Conservation (phyloP, 1,139 yeast species). For the Kurtzmaniella quercitrusa region DNA sequence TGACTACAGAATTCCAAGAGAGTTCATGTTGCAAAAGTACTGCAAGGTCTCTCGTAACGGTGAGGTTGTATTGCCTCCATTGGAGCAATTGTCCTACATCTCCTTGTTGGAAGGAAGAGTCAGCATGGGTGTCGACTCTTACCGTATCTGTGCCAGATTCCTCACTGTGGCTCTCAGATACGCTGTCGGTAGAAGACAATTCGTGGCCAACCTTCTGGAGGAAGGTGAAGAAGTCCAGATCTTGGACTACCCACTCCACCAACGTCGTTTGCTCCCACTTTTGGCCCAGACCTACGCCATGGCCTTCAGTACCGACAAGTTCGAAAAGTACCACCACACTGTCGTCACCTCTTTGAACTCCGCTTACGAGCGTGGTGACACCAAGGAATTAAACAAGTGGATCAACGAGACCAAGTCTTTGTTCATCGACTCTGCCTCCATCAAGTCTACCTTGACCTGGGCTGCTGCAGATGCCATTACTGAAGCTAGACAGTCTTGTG, state of each 20-base stretch:
- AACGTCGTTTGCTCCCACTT: slow-evolving; percentile 26
- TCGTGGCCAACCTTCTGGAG: slow-evolving; percentile 13
- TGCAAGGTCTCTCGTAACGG: slow-evolving; percentile 27
- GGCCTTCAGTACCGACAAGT: slow-evolving; percentile 24
- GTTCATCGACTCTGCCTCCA: slow-evolving; percentile 27
- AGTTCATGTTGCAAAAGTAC: slow-evolving; percentile 32
- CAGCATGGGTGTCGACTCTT: slow-evolving; percentile 27
- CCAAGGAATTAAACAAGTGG: slow-evolving; percentile 17
- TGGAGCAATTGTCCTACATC: slow-evolving; percentile 31
- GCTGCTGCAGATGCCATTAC: slow-evolving; percentile 29
- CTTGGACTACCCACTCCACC: slow-evolving; percentile 30
- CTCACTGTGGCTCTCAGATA: slow-evolving; percentile 28
- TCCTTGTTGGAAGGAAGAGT: slow-evolving; percentile 30
- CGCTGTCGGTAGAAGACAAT: slow-evolving; percentile 29
- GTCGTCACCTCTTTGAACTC: slow-evolving; percentile 18
- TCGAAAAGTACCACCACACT: slow-evolving; percentile 17
- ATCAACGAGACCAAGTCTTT: slow-evolving; percentile 25
- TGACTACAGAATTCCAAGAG: slow-evolving; percentile 27
- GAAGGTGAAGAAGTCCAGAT: slow-evolving; percentile 22
- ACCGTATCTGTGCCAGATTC: slow-evolving; percentile 25
- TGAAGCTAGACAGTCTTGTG: slow-evolving; percentile 30
- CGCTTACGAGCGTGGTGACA: slow-evolving; percentile 20
- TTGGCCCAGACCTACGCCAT: slow-evolving; percentile 27
- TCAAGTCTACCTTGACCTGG: slow-evolving; percentile 30
- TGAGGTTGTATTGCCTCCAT: slow-evolving; percentile 26